Percentiles rank a stretch among this genome's conserved stretches.
phyloP scores from a whole-genome alignment of 1,139 yeast genomes.

The Torulaspora pretoriensis region DNA sequence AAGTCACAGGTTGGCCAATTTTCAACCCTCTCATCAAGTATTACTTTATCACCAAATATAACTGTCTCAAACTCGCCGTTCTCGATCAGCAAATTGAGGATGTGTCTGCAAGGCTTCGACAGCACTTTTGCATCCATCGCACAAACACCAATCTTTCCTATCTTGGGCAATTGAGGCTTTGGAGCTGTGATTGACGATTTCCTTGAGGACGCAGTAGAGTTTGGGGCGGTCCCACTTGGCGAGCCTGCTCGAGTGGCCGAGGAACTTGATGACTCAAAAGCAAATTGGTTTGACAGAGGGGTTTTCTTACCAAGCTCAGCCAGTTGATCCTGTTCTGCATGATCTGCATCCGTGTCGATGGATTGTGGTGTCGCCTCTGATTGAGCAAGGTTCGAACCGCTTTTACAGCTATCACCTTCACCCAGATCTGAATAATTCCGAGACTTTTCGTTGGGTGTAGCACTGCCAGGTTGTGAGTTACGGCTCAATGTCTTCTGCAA shows the following conservation, averaged over 20 bases:
- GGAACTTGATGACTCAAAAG: conserved; percentile 6
- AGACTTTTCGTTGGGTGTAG: conserved; percentile 15
- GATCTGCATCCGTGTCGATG: conserved; percentile 9
- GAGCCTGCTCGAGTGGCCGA: conserved; percentile 9
- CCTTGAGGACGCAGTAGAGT: conserved; percentile 33
- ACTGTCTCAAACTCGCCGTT: conserved; percentile 96
- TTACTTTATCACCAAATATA: conserved; percentile 96
- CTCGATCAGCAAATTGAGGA: conserved; percentile 79
- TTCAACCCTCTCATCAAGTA: conserved; percentile 86
- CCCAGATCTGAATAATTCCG: conserved; percentile 12
- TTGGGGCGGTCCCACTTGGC: conserved; percentile 16
- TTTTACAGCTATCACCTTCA: conserved; percentile 9
- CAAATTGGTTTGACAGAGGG: conserved; percentile 1
- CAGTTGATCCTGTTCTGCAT: conserved; percentile 6
- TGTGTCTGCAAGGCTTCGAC: conserved; percentile 92
- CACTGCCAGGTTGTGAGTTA: conserved; percentile 19
- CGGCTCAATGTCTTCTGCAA: conserved; percentile 29
- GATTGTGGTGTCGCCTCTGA: conserved; percentile 4
- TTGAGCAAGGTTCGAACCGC: conserved; percentile 6
- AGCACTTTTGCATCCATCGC: conserved; percentile 98
- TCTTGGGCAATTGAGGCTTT: conserved; percentile 56
- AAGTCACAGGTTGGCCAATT: conserved; percentile 99
- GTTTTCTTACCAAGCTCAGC: conserved; percentile 9
- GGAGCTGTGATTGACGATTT: conserved; percentile 31
- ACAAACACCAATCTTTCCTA: conserved; percentile 96